Evolutionary conservation across 805 yeast genomes (phyloP), one percentile per base, ranked within the genome.

Genomic region (Gaillardinia entomophila): DNA sequence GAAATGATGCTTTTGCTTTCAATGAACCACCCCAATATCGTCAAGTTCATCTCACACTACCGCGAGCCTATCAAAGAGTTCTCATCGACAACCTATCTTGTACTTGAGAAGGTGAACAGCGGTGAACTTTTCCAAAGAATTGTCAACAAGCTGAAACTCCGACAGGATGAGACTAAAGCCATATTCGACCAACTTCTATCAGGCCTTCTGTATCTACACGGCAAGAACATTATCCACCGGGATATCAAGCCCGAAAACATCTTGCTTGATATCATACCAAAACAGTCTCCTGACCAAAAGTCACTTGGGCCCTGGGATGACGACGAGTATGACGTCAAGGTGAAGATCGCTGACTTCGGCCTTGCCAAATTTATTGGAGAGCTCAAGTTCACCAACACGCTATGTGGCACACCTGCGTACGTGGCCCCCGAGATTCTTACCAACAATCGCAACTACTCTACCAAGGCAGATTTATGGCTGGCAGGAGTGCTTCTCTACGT

Each of bases 401-500:
- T 84, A 26, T 84, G 94, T 58, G 94, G 94, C 2, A 84, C 94
- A 0, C 94, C 94, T 0, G 87, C 90, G 0, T 84, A 84, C 49
- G 92, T 84, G 13, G 92, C 92, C 0, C 94, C 94, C 0, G 94
- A 84, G 48, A 82, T 84, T 5, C 46, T 75, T 18, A 64, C 53
- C 12, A 77, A 78, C 53, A 66, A 71, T 8, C 54, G 80, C 20
- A 66, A 69, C 42, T 84, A 84, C 45, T 71, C 83, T 22, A 79
- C 82, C 23, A 75, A 81, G 27, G 87, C 80, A 10, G 94, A 84
- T 53, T 57, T 84, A 53, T 84, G 94, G 94, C 82, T 86, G 49
- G 72, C 82, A 6, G 94, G 92, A 3, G 90, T 83, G 2, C 64
- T 84, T 28, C 53, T 83, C 12, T 84, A 84, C 40, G 88, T 83